Conservation (phyloP, 805 yeast genomes). For the Yamadazyma tumulicola region DNA sequence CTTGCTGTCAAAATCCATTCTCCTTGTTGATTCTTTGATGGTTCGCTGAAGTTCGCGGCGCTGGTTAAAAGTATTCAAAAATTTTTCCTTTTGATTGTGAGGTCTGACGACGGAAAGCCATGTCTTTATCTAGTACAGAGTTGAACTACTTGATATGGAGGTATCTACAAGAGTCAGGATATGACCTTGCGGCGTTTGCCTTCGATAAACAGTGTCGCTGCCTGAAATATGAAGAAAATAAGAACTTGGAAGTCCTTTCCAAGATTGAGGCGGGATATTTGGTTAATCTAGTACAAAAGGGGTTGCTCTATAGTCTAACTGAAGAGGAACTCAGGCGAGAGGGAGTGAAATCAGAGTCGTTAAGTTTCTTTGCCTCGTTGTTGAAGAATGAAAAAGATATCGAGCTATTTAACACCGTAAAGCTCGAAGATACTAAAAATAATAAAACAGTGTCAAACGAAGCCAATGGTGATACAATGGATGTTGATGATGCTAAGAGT, state of each 20-base stretch:
- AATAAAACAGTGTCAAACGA: neutral
- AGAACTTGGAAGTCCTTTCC: slow-evolving; percentile 35
- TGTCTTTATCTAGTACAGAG: slow-evolving; percentile 82
- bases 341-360: slow-evolving; percentile 16
- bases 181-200: slow-evolving; percentile 75
- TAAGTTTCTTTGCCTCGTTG: slow-evolving; percentile 55
- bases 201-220: slow-evolving; percentile 71
- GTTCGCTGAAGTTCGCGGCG: no score
- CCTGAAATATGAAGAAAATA: slow-evolving; percentile 47
- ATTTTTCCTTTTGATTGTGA: no score
- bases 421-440: slow-evolving; percentile 1
- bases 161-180: slow-evolving; percentile 82
- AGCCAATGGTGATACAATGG: neutral
- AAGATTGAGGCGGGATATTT: slow-evolving; percentile 75
- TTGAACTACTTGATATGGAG: slow-evolving; percentile 91
- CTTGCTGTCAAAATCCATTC: slow-evolving; percentile 31
- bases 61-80: no score
- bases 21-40: no score
- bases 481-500: slow-evolving; percentile 3
- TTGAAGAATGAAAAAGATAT: slow-evolving; percentile 36
- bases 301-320: slow-evolving; percentile 71
- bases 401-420: slow-evolving; percentile 10
- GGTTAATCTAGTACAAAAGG: slow-evolving; percentile 80
- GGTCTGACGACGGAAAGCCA: no score
- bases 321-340: slow-evolving; percentile 47